These are phyloP conservation scores for Cryptococcus sp. DNA, from an alignment of 1,284 basidiomycete species.

Conservation along the genomic window DNA sequence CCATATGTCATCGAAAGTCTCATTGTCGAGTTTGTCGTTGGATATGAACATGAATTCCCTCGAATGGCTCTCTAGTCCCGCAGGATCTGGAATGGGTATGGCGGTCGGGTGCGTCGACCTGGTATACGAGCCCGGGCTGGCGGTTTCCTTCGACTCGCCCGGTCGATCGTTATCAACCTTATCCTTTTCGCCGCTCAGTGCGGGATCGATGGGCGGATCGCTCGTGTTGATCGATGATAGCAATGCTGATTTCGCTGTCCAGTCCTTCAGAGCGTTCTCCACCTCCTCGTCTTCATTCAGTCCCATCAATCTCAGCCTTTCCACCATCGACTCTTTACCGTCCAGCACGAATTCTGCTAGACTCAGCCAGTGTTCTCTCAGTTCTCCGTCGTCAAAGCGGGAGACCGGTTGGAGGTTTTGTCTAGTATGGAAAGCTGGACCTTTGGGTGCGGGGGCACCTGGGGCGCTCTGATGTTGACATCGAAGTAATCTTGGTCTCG, in stretches of 20 bases:
- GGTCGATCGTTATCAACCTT: neutral
- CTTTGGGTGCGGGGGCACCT: constrained; percentile 1
- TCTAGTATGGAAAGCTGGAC: constrained; percentile 33
- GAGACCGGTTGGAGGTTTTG: constrained; percentile 75
- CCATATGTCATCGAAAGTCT: constrained; percentile 71
- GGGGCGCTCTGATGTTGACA: constrained; percentile 17
- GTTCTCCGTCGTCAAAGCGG: constrained; percentile 67
- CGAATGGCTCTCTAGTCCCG: constrained; percentile 33
- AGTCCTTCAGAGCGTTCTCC: constrained; percentile 4
- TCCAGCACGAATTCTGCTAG: constrained; percentile 39
- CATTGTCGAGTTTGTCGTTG: constrained; percentile 61
- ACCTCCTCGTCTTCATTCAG: constrained; percentile 26
- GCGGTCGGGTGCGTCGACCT: constrained; percentile 46
- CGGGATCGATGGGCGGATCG: neutral
- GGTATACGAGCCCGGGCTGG: constrained; percentile 23
- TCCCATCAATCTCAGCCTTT: constrained; percentile 29
- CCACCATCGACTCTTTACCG: constrained; percentile 22
- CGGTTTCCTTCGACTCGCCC: neutral
- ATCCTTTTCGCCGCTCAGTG: neutral
- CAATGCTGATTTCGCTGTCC: neutral
- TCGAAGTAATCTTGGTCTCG: constrained; percentile 34
- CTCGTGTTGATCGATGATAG: neutral
- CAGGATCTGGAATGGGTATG: constrained; percentile 36
- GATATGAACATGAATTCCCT: constrained; percentile 54
- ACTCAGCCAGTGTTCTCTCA: constrained; percentile 56